Conservation (phyloP, 192 early-diverging fungal species). For the Globomyces pollinis-pini region DNA sequence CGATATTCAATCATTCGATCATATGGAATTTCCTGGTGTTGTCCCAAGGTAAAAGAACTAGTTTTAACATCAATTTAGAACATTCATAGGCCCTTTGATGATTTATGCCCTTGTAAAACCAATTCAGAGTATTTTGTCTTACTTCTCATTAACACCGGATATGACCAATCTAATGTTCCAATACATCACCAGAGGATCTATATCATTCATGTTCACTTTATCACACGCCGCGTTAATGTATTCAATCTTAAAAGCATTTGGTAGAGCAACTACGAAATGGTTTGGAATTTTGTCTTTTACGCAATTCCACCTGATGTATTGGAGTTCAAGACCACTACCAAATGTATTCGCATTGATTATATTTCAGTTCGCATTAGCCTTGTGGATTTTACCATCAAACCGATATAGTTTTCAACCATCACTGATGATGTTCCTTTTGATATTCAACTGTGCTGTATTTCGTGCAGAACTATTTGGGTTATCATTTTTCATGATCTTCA, state of each 20-base stretch:
- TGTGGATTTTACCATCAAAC: conserved; percentile 24
- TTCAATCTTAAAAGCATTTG: conserved; percentile 45
- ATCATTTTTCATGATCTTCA: conserved; percentile 35
- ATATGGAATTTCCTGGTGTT: conserved; percentile 87
- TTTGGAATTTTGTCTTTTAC: conserved; percentile 46
- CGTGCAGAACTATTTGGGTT: conserved; percentile 53
- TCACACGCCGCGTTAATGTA: background rate
- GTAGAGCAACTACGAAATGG: conserved; percentile 36
- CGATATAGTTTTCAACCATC: background rate
- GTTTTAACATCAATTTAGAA: too few relatives aligned
- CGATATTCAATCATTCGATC: conserved; percentile 81
- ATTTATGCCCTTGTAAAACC: conserved; percentile 45
- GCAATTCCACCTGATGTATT: conserved; percentile 89
- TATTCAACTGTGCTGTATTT: conserved; percentile 43
- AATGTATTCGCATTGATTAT: conserved; percentile 78
- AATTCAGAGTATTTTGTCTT: conserved; percentile 22
- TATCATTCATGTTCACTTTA: background rate
- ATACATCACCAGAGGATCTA: too few relatives aligned
- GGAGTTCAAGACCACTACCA: conserved; percentile 77
- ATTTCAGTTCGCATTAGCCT: conserved; percentile 41
- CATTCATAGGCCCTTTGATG: conserved; percentile 78
- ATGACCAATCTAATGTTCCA: too few relatives aligned
- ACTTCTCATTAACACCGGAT: too few relatives aligned
- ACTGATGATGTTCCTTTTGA: conserved; percentile 11
- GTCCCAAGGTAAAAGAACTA: too few relatives aligned